phyloP scores from a whole-genome alignment of 345 rosid genomes.

The Gossypium stocksii region DNA sequence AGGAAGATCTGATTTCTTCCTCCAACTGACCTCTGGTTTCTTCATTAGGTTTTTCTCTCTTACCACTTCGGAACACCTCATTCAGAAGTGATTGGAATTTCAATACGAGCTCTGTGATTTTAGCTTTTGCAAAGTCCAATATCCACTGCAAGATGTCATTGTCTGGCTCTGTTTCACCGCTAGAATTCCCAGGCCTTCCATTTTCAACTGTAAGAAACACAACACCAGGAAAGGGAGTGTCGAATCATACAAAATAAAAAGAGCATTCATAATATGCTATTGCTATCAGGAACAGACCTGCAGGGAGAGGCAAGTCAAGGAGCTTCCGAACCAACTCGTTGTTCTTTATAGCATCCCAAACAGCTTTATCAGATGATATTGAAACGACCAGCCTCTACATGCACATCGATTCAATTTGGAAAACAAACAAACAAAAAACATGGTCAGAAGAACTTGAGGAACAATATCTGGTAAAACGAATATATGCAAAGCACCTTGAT shows the following conservation, averaged over 20 bases:
- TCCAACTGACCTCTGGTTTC: conserved; percentile 20
- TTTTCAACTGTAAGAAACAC: conserved; percentile 22
- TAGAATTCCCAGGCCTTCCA: background rate
- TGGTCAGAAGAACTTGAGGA: background rate
- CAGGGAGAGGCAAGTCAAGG: conserved; percentile 6
- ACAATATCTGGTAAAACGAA: background rate
- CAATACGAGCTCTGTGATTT: background rate
- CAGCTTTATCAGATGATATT: conserved; percentile 40
- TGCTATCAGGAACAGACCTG: conserved; percentile 27
- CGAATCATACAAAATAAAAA: background rate
- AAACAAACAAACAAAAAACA: background rate
- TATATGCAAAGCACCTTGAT: conserved; percentile 52
- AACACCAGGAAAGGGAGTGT: background rate
- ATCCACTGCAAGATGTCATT: conserved; percentile 29
- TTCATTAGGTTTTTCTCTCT: background rate
- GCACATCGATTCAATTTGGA: background rate
- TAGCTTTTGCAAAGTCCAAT: conserved; percentile 22
- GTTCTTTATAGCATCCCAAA: conserved; percentile 51
- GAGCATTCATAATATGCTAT: background rate
- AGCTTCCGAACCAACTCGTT: conserved; percentile 39
- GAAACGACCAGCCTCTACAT: conserved; percentile 44
- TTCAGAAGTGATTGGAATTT: conserved; percentile 33
- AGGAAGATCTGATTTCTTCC: conserved; percentile 33
- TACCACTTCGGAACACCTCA: conserved; percentile 20
- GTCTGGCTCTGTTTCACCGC: conserved; percentile 15